Conservation (phyloP, 257 asterid species). For the Cynanchum wilfordii region DNA sequence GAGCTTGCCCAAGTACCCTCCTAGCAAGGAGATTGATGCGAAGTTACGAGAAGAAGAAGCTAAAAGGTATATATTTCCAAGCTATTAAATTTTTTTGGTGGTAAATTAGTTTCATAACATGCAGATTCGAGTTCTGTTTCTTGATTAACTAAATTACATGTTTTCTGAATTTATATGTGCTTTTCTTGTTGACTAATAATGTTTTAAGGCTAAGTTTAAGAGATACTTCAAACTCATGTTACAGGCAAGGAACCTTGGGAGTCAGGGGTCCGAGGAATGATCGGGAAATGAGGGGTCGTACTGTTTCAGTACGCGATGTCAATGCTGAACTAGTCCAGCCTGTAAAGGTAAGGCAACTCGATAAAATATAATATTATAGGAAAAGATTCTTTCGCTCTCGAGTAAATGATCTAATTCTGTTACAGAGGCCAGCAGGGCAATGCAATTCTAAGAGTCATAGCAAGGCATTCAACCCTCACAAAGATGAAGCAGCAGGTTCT, state of each 20-base stretch:
- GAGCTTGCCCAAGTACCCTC: slow-evolving; percentile 81
- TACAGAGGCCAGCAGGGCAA: slow-evolving; percentile 56
- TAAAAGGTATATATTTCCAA: slow-evolving; percentile 45
- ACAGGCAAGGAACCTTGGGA: slow-evolving; percentile 55
- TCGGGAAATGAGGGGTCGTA: slow-evolving; percentile 34
- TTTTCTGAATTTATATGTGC: not conserved
- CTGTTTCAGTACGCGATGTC: slow-evolving; percentile 44
- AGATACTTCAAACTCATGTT: slow-evolving; percentile 17
- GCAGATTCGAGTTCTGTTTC: not conserved
- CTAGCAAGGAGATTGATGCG: slow-evolving; percentile 98
- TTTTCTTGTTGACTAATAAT: not conserved
- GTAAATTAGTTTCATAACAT: slow-evolving; percentile 8
- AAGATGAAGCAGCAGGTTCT: slow-evolving; percentile 28
- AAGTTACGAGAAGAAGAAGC: slow-evolving; percentile 83
- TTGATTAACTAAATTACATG: not conserved
- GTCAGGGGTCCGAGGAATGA: slow-evolving; percentile 45
- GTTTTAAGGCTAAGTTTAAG: slow-evolving; percentile 4
- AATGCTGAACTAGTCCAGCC: slow-evolving; percentile 42
- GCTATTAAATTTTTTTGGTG: slow-evolving; percentile 5
- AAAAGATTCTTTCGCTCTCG: not conserved
- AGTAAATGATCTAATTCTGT: not conserved
- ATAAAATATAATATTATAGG: not conserved
- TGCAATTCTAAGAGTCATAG: slow-evolving; percentile 40
- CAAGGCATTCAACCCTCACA: slow-evolving; percentile 33
- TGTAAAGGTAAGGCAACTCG: slow-evolving; percentile 61